Base-by-base conservation (phyloP, 805 yeast species). In the Citeromyces nyonsensis region DNA sequence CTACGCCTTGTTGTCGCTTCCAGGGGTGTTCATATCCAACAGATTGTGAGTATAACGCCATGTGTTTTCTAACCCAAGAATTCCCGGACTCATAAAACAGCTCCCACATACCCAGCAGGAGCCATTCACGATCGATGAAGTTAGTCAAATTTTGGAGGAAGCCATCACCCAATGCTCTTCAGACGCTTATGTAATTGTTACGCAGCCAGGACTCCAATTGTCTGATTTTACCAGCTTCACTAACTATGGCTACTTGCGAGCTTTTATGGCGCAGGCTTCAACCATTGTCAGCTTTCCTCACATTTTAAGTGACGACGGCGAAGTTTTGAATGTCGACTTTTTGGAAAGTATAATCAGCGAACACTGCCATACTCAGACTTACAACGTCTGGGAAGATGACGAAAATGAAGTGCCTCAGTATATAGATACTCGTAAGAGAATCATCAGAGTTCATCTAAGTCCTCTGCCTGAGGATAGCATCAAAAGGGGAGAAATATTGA, bases 201-300 rank as follows among this genome's bases (percentile, higher is more conserved):
- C 63, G 37, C 65, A 66, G 34, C 77, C 78, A 4, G 74, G 75
- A 2, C 44, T 73, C 34, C 45, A 48, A 5, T 48, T 61, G 27
- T 51, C 57, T 14, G 79, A 73, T 44, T 62, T 70, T 24, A 48
- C 51, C 15, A 35, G 57, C 25, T 59, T 59, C 38, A 43, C 49
- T 10, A 41, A 46, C 24, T 73, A 75, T 58, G 59, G 56, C 2
- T 57, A 63, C 36, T 39, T 77, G 4, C 58, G 75, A 36, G 59
- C 64, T 28, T 66, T 69, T 43, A 44, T 73, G 38, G 50, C 60
- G 14, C 54, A 61, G 46, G 58, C 81, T n/a, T 75, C 85, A 4
- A 69, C 82, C 0, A 55, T 73, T 6, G 56, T 73, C 4, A 66
- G 72, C 2, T 54, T 78, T 34, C 81, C 84, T 3, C 57, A 72